phyloP scores from a whole-genome alignment of 768 basidiomycete genomes.

The Boletus patriciae region DNA sequence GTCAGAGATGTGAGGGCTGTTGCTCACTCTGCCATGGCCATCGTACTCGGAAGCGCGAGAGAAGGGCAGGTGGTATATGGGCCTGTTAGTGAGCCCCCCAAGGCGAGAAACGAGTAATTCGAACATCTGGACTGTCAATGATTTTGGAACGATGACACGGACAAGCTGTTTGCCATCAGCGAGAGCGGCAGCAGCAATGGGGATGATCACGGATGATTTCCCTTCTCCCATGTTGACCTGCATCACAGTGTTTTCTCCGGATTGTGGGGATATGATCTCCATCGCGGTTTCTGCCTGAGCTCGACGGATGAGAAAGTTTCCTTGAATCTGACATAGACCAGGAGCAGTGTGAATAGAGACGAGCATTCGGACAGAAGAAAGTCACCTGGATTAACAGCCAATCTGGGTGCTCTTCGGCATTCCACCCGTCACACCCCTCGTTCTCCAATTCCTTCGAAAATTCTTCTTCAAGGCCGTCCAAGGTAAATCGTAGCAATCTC shows the following conservation, averaged over 20 bases:
- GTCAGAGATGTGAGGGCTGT: slow-evolving; percentile 7
- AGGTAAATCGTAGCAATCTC: background rate
- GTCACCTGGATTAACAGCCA: too few relatives aligned
- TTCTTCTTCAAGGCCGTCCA: background rate
- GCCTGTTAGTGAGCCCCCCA: slow-evolving; percentile 43
- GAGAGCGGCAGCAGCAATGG: slow-evolving; percentile 39
- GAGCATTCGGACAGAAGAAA: too few relatives aligned
- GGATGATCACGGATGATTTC: slow-evolving; percentile 45
- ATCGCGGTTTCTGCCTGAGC: too few relatives aligned
- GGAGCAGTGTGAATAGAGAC: too few relatives aligned
- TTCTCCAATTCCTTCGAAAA: background rate
- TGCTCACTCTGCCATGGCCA: too few relatives aligned
- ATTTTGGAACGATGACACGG: slow-evolving; percentile 47
- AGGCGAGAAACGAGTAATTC: slow-evolving; percentile 41
- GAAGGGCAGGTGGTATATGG: slow-evolving; percentile 48
- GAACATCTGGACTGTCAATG: slow-evolving; percentile 45
- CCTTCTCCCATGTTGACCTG: too few relatives aligned
- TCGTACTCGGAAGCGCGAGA: slow-evolving; percentile 35
- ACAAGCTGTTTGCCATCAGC: slow-evolving; percentile 43
- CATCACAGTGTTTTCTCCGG: too few relatives aligned
- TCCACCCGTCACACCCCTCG: background rate
- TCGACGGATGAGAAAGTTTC: too few relatives aligned
- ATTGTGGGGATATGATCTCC: too few relatives aligned
- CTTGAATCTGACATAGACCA: too few relatives aligned
- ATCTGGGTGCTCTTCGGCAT: background rate